Evolutionary conservation across 1,284 basidiomycete species (phyloP).

Genomic region (Tilletia caries): DNA sequence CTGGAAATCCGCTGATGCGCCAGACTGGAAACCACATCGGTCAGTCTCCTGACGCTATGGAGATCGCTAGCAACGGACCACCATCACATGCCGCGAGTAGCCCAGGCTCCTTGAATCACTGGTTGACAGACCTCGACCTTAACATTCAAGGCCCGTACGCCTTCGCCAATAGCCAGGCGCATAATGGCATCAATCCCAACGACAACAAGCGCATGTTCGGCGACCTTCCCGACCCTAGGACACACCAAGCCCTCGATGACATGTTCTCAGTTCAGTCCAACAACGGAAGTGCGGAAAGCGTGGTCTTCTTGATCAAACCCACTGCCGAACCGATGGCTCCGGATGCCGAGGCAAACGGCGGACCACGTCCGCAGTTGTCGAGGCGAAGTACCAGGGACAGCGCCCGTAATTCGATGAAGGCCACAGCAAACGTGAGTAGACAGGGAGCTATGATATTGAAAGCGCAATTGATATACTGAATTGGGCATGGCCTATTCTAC

Average conservation of each 20-base stretch:
- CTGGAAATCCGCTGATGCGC: too few species aligned
- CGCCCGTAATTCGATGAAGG: neutral
- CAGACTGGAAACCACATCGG: too few species aligned
- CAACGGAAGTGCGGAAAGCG: neutral
- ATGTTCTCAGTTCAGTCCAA: neutral
- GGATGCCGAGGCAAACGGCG: neutral
- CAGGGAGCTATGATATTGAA: too few species aligned
- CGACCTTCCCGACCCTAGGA: neutral
- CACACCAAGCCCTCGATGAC: neutral
- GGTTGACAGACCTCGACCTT: neutral
- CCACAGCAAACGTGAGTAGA: neutral
- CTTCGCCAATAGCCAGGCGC: too few species aligned
- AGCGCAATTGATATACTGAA: too few species aligned
- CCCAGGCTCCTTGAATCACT: neutral
- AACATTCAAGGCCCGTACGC: too few species aligned
- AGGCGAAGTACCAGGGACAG: neutral
- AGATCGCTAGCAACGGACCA: too few species aligned
- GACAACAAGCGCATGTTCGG: too few species aligned
- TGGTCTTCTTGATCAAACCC: constrained; percentile 1
- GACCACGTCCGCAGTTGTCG: neutral
- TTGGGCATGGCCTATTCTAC: too few species aligned
- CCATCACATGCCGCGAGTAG: too few species aligned
- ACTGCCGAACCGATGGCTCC: neutral
- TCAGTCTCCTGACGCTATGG: too few species aligned
- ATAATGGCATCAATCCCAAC: too few species aligned